Percentiles rank a stretch among this genome's conserved stretches.
These are phyloP conservation scores for Brassica rapa DNA, from an alignment of 345 rosid species.

Conservation along the genomic window DNA sequence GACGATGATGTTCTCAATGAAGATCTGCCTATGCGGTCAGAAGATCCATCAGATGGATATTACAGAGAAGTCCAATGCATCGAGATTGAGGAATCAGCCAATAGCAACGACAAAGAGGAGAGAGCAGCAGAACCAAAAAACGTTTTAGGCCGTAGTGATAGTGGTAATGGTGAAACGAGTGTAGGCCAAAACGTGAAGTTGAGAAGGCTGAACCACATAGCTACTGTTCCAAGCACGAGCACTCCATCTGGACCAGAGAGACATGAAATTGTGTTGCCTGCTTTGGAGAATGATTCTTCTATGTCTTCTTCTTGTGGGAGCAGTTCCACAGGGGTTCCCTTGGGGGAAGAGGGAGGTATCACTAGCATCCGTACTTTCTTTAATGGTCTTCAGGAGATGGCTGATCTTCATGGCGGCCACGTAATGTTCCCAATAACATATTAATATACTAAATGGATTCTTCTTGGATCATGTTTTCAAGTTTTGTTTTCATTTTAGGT, in stretches of 20 bases:
- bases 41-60: constrained; percentile 60
- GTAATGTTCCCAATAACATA: background rate
- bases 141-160: constrained; percentile 5
- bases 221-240: constrained; percentile 43
- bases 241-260: constrained; percentile 73
- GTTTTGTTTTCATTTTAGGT: constrained; percentile 21
- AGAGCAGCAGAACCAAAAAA: too few species aligned
- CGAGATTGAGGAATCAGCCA: constrained; percentile 53
- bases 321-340: constrained; percentile 51
- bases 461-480: background rate
- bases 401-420: constrained; percentile 36
- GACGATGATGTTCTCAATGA: constrained; percentile 24
- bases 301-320: constrained; percentile 65
- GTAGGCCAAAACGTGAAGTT: constrained; percentile 53
- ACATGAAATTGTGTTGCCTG: constrained; percentile 44
- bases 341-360: constrained; percentile 56
- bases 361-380: constrained; percentile 73
- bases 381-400: constrained; percentile 79
- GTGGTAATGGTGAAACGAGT: too few species aligned
- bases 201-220: constrained; percentile 40
- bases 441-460: background rate
- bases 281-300: constrained; percentile 58
- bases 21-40: constrained; percentile 42
- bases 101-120: constrained; percentile 45
- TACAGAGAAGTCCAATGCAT: constrained; percentile 90